Conservation (phyloP, 163 green algal species). For the Chlamydomonas reinhardtii region DNA sequence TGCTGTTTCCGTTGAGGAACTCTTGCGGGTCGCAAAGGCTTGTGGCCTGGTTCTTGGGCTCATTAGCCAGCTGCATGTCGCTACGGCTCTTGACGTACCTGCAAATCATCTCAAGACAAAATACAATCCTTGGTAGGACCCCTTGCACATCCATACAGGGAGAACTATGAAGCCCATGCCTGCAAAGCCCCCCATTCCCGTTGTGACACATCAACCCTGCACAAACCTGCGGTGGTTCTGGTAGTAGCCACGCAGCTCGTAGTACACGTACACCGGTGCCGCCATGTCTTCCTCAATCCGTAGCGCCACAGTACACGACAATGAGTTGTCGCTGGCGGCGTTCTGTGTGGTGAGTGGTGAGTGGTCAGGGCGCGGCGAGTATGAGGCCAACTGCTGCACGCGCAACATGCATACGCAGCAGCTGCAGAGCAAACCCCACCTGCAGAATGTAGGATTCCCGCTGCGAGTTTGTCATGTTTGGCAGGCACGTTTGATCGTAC, state of each 20-base stretch:
- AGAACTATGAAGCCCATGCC: no score
- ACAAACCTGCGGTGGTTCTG: slow-evolving; percentile 93
- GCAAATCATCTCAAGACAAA: not conserved
- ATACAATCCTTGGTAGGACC: no score
- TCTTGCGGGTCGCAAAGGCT: slow-evolving; percentile 74
- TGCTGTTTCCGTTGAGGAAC: slow-evolving; percentile 60
- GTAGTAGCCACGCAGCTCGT: slow-evolving; percentile 90
- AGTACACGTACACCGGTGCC: slow-evolving; percentile 94
- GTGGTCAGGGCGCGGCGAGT: not conserved
- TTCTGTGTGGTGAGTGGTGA: slow-evolving; percentile 23
- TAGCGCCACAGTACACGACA: slow-evolving; percentile 67
- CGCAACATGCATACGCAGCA: not conserved
- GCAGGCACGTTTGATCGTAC: slow-evolving; percentile 37
- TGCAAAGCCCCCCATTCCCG: no score
- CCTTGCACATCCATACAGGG: no score
- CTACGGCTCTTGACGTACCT: slow-evolving; percentile 87
- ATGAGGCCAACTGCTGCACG: not conserved
- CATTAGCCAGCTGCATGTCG: slow-evolving; percentile 80
- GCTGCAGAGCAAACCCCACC: not conserved
- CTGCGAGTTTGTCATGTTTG: not conserved
- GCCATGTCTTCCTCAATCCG: slow-evolving; percentile 79
- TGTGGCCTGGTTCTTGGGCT: slow-evolving; percentile 24
- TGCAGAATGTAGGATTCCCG: slow-evolving; percentile 4
- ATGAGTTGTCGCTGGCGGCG: slow-evolving; percentile 6
- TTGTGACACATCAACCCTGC: no score